phyloP scores from a whole-genome alignment of 2,329 filamentous ascomycete genomes.

The Aspergillus flavus region DNA sequence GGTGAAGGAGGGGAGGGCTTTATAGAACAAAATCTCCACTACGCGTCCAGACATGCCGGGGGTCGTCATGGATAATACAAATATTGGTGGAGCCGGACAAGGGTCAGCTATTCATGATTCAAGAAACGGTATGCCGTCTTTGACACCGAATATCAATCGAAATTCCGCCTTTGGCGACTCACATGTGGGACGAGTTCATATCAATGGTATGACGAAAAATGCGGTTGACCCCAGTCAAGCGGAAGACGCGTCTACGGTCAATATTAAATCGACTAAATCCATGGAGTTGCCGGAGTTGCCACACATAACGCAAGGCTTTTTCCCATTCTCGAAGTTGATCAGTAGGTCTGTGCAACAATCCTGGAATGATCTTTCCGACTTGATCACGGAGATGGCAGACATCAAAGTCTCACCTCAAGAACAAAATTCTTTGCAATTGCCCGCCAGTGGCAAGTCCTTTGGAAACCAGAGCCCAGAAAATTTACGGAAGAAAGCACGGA shows the following conservation, averaged over 20 bases:
- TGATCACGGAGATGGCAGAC: slow-evolving; percentile 70
- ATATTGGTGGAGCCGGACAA: slow-evolving; percentile 29
- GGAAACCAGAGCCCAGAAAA: slow-evolving; percentile 58
- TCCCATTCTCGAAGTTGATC: slow-evolving; percentile 74
- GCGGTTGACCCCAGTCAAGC: slow-evolving; percentile 15
- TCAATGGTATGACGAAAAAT: slow-evolving; percentile 31
- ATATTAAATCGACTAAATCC: slow-evolving; percentile 4
- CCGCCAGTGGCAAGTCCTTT: slow-evolving; percentile 30
- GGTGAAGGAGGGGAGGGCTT: slow-evolving; percentile 33
- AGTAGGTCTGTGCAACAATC: slow-evolving; percentile 79
- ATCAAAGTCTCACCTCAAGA: slow-evolving; percentile 61
- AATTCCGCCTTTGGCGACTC: slow-evolving; percentile 16
- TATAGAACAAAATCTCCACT: slow-evolving; percentile 15
- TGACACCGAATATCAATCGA: slow-evolving; percentile 20
- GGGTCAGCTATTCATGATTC: slow-evolving; percentile 25
- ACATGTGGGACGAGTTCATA: slow-evolving; percentile 27
- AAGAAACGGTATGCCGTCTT: slow-evolving; percentile 27
- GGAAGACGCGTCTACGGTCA: slow-evolving; percentile 9
- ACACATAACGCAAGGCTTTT: slow-evolving; percentile 75
- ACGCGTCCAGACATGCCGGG: slow-evolving; percentile 42
- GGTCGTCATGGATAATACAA: slow-evolving; percentile 45
- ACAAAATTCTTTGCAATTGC: slow-evolving; percentile 17
- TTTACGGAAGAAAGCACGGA: slow-evolving; percentile 70
- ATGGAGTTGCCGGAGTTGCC: slow-evolving; percentile 53
- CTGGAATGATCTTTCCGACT: slow-evolving; percentile 73